Percentiles rank a stretch among this genome's conserved stretches.
phyloP scores from a whole-genome alignment of 129 eudicot genomes.

The Chrysanthemum makinoi region DNA sequence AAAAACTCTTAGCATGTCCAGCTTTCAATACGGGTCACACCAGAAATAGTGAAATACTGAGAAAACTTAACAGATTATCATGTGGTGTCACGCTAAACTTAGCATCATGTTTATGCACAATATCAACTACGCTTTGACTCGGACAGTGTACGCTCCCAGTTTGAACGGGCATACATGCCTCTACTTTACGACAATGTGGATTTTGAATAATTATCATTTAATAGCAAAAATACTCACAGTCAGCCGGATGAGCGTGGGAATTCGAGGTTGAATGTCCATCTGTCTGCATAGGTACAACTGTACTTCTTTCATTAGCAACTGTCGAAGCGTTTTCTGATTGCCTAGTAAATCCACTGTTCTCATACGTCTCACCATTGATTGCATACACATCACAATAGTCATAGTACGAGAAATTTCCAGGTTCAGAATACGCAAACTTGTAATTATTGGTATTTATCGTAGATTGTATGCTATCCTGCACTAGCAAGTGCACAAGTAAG shows the following conservation, averaged over 20 bases:
- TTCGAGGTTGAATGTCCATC: slow-evolving; percentile 44
- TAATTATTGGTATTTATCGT: slow-evolving; percentile 56
- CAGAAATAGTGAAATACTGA: not conserved
- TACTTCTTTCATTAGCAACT: slow-evolving; percentile 43
- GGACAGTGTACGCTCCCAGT: not conserved
- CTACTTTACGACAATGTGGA: not conserved
- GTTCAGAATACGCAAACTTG: slow-evolving; percentile 71
- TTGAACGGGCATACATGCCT: slow-evolving; percentile 1
- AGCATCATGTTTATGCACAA: not conserved
- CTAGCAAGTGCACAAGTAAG: slow-evolving; percentile 17
- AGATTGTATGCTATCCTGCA: slow-evolving; percentile 72
- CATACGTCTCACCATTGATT: slow-evolving; percentile 41
- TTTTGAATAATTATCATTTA: not conserved
- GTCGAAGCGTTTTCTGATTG: slow-evolving; percentile 42
- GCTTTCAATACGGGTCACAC: not conserved
- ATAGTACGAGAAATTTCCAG: slow-evolving; percentile 67
- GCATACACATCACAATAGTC: slow-evolving; percentile 55
- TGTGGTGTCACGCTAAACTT: not conserved
- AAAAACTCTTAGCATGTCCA: not conserved
- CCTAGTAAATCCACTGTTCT: slow-evolving; percentile 42
- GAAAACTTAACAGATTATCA: not conserved
- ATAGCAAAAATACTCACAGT: slow-evolving; percentile 52
- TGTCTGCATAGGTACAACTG: slow-evolving; percentile 41
- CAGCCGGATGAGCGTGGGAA: slow-evolving; percentile 38
- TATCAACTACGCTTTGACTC: not conserved